Evolutionary conservation across 1,284 basidiomycete species (phyloP).

Genomic region (Veloboletus limbatus): DNA sequence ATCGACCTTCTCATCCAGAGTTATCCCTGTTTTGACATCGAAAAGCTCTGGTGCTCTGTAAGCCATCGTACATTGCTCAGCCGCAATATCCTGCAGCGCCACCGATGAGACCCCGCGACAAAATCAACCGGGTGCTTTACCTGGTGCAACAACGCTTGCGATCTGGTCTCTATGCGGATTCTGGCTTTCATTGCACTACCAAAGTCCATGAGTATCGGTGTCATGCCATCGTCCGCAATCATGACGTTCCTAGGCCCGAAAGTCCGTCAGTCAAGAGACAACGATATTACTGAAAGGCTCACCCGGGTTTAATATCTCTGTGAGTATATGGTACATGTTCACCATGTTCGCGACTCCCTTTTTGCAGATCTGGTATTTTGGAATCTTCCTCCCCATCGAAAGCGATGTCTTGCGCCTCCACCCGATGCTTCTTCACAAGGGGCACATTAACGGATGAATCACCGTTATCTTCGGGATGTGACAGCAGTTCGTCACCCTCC

Average conservation of each 20-base stretch:
- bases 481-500: slow-evolving; percentile 55
- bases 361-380: slow-evolving; percentile 33
- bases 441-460: slow-evolving; percentile 43
- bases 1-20: slow-evolving; percentile 91
- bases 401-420: slow-evolving; percentile 53
- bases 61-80: slow-evolving; percentile 95
- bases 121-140: slow-evolving; percentile 34
- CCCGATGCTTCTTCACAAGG: slow-evolving; percentile 49
- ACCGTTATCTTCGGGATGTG: slow-evolving; percentile 67
- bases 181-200: slow-evolving; percentile 85
- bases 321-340: slow-evolving; percentile 90
- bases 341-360: slow-evolving; percentile 35
- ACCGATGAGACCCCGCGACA: background rate
- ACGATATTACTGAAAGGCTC: slow-evolving; percentile 26
- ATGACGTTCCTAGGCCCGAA: slow-evolving; percentile 79
- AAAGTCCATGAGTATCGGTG: slow-evolving; percentile 97
- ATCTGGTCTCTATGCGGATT: slow-evolving; percentile 74
- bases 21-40: slow-evolving; percentile 87
- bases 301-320: slow-evolving; percentile 96
- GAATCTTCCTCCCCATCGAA: slow-evolving; percentile 74
- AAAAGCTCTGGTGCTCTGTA: slow-evolving; percentile 94
- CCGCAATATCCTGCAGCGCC: slow-evolving; percentile 76
- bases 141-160: slow-evolving; percentile 85
- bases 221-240: slow-evolving; percentile 85
- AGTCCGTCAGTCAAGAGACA: slow-evolving; percentile 7